Evolutionary conservation across 164 flowering plant genomes (phyloP).

Genomic region (Malania oleifera): DNA sequence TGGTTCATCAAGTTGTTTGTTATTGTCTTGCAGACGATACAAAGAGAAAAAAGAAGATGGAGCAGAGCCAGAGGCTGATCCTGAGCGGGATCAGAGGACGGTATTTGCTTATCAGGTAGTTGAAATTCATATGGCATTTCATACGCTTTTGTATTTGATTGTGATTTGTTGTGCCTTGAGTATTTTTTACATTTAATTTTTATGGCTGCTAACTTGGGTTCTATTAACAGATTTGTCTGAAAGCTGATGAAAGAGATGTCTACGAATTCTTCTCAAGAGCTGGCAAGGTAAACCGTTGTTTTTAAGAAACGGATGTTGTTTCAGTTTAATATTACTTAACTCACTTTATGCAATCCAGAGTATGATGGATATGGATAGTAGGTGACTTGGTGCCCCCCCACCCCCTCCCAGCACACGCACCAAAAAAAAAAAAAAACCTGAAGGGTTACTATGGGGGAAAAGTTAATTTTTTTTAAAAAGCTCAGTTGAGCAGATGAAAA

Average conservation of each 20-base stretch:
- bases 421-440: too few species aligned
- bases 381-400: too few species aligned
- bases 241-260: conserved; percentile 90
- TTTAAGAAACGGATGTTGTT: too few species aligned
- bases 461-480: too few species aligned
- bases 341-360: too few species aligned
- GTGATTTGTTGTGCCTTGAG: not conserved
- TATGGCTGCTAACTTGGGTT: conserved; percentile 1
- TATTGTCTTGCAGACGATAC: conserved; percentile 49
- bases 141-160: not conserved
- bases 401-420: too few species aligned
- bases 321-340: too few species aligned
- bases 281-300: conserved; percentile 65
- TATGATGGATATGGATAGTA: too few species aligned
- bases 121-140: not conserved
- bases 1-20: conserved; percentile 3
- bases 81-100: conserved; percentile 95
- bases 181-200: not conserved
- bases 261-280: conserved; percentile 93
- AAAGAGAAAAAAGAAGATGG: conserved; percentile 85
- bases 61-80: conserved; percentile 82
- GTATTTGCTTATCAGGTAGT: conserved; percentile 95
- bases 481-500: too few species aligned
- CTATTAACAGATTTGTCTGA: conserved; percentile 58
- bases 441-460: too few species aligned